Base-by-base conservation (phyloP, 2,329 filamentous ascomycete genomes). In the Colletotrichum camelliae region DNA sequence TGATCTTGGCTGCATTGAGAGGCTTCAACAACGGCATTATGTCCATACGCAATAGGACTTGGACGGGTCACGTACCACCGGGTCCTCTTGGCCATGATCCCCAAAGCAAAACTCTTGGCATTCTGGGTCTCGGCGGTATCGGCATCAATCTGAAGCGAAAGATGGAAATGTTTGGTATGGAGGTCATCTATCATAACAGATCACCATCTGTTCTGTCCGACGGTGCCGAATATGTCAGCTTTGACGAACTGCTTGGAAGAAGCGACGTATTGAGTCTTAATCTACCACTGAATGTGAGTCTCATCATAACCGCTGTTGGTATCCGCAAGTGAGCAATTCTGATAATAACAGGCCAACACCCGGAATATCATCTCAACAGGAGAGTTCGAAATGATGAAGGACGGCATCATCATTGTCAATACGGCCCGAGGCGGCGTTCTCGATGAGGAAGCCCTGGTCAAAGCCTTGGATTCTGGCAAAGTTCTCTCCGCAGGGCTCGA, bases 1-100 rank as follows among this genome's bases (percentile, higher is more conserved):
- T 95, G 3, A 93, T 95, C 70, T 85, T 95, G 21, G 94, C 93
- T 4, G 92, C 93, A 1, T 84, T 95, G 48, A 88, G 94, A 39
- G 92, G 1, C 83, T 88, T 4, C 55, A 58, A 58, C 13, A 58
- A 58, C 24, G 55, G 55, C 24, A 58, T 58, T 4, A 58, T 58
- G 55, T 58, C 24, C 21, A 58, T 29, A 16, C 55, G 24, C 1
- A 58, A 58, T 21, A 58, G 13, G 2, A 58, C 15, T 29, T 58
- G 55, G 55, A 16, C 55, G 24, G 55, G 55, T 15, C 55, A 58
- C 55, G 8, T 58, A 5, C 55, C 55, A 10, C 15, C 55, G 18
- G 55, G 55, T 5, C 24, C 55, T 29, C 55, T 58, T 58, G 93
- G 93, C 2, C 92, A 93, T 79, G 93, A 95, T 79, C 93, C 93